Evolutionary conservation across 2,329 filamentous ascomycete genomes (phyloP), one percentile per base, ranked within the genome.

Genomic region (Pseudocercospora vitis): DNA sequence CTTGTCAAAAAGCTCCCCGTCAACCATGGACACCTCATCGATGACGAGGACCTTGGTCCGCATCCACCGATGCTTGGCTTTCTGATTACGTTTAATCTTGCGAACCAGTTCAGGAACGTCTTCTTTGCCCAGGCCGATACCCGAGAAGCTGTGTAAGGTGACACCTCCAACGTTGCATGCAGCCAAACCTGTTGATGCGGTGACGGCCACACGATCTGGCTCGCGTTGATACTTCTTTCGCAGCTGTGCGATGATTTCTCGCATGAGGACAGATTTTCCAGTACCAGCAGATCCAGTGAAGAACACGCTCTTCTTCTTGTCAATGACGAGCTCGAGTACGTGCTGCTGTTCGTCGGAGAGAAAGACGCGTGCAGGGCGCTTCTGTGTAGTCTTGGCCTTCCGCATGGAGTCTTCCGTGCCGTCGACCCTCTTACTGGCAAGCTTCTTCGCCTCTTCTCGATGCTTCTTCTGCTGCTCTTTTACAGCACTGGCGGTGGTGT

Each of bases 11-110:
- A 99, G 78, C 28, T 96, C 91, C 1, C 90, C 94, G 65, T 99
- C 94, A 3, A 99, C 91, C 95, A 99, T 99, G 9, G 94, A 97
- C 3, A 99, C 86, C 70, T 99, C 94, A 71, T 99, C 94, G 64
- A 99, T 83, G 62, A 99, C 81, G 19, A 99, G 80, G 9, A 90
- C 84, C 67, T 91, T 95, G 0, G 91, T 95, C 52, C 85, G 83
- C 60, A 95, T 74, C 95, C 95, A 99, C 33, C 92, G 83, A 59
- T 84, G 87, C 68, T 88, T 92, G 18, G 91, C 90, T 69, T 96
- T 97, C 14, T 82, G 79, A 62, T 97, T 96, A 54, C 85, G 83
- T 63, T 88, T 87, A 63, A 99, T 89, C 78, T 96, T 99, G 71
- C 89, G 94, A 47, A 96, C 82, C 19, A 99, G 78, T 26, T 87